Percentiles rank a stretch among this genome's conserved stretches.
phyloP scores from a whole-genome alignment of 805 yeast genomes.

The Pichia pseudocactophila region DNA sequence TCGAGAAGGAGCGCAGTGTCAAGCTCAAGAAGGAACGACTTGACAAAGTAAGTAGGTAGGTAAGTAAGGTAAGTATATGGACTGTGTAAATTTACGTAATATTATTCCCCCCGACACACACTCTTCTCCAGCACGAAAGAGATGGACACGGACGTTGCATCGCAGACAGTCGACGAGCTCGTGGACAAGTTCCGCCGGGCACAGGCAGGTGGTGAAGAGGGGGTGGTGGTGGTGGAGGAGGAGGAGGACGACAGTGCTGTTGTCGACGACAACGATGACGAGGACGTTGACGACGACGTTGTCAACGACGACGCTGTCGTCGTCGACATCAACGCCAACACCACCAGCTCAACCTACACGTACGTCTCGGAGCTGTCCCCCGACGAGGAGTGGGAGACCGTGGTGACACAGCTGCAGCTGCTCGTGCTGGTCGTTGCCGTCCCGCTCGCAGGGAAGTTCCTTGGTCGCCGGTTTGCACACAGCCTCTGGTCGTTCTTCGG shows the following conservation, averaged over 20 bases:
- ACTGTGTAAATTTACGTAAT: too few species aligned
- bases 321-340: too few species aligned
- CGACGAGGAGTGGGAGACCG: conserved; percentile 69
- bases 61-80: too few species aligned
- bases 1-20: conserved; percentile 13
- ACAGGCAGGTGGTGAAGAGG: not conserved
- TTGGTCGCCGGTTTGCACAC: conserved; percentile 55
- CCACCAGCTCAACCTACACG: too few species aligned
- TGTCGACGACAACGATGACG: not conserved
- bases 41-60: too few species aligned
- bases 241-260: conserved; percentile 1
- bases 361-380: conserved; percentile 17
- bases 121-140: too few species aligned
- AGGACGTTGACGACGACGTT: conserved; percentile 1
- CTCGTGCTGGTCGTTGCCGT: conserved; percentile 50
- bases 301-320: too few species aligned
- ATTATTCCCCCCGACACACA: too few species aligned
- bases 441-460: conserved; percentile 57
- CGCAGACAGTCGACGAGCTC: not conserved
- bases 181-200: not conserved
- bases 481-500: conserved; percentile 26
- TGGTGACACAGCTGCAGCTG: conserved; percentile 49
- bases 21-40: conserved; percentile 13
- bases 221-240: not conserved
- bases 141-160: too few species aligned